Conservation (phyloP, 1,284 basidiomycete genomes). For the Ustilago lituana region DNA sequence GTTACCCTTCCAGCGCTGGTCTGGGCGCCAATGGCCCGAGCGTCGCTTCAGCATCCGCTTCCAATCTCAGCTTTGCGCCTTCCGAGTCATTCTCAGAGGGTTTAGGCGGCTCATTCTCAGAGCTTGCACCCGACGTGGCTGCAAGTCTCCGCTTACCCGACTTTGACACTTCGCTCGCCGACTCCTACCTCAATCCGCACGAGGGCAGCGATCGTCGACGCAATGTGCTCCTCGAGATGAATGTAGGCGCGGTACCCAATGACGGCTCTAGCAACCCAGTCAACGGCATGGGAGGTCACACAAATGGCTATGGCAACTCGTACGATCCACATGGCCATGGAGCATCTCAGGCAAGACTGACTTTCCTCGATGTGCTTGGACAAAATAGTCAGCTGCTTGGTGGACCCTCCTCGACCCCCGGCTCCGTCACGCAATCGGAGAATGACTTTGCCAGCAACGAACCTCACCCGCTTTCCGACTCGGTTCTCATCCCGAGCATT, state of each 20-base stretch:
- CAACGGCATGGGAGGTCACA: conserved; percentile 9
- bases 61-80: conserved; percentile 26
- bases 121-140: conserved; percentile 40
- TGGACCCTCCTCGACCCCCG: conserved; percentile 29
- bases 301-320: conserved; percentile 7
- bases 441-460: conserved; percentile 24
- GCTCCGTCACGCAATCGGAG: conserved; percentile 31
- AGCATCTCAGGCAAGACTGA: conserved; percentile 13
- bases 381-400: conserved; percentile 34
- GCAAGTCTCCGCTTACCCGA: conserved; percentile 49
- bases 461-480: conserved; percentile 52
- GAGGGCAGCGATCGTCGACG: conserved; percentile 36
- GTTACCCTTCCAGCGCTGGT: conserved; percentile 21
- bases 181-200: conserved; percentile 53
- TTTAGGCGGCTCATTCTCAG: conserved; percentile 43
- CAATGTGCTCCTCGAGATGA: conserved; percentile 45
- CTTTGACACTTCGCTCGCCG: conserved; percentile 55
- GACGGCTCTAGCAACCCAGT: conserved; percentile 3
- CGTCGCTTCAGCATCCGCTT: conserved; percentile 1
- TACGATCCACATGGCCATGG: conserved; percentile 22
- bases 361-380: conserved; percentile 46
- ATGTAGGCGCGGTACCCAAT: conserved; percentile 7
- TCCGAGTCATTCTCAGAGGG: conserved; percentile 27
- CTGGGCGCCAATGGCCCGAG: conserved; percentile 1
- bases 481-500: conserved; percentile 58